Evolutionary conservation across 352 stramenopile species (phyloP), one percentile per base, ranked within the genome.

Genomic region (Pythium folliculosum): DNA sequence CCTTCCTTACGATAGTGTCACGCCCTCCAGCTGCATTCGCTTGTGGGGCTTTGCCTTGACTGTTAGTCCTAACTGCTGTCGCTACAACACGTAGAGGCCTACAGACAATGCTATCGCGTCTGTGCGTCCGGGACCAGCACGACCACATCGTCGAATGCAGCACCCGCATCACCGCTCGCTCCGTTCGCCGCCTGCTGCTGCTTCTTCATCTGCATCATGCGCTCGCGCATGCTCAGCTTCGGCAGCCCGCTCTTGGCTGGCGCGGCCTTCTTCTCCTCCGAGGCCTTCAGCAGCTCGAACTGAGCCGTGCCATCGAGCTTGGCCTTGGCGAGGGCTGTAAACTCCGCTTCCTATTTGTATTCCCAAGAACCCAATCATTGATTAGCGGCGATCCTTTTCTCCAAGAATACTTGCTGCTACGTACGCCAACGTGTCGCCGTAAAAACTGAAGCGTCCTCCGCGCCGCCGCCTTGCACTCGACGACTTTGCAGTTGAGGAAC

Each of bases 401-500:
- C 27, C 13, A 47, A 19, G 17, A 5, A n/a, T 19, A n/a, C n/a
- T 21, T 2, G 17, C 40, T 21, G 5, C 14, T n/a, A 47, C 44
- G n/a, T 76, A 91, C 84, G 63, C 84, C 81, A 55, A 89, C 47
- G 14, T 76, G 63, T 70, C 72, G 73, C 13, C 81, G 73, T 12
- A 77, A 69, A 59, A 79, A 72, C 59, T 89, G 84, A 22, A 88
- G 75, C 40, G 69, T 78, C 56, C 76, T 78, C 9, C 81, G 72
- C 22, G 84, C 81, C 14, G 77, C 76, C 0, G 66, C 71, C 57
- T 90, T 92, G 71, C 84, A 92, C 62, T 90, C 80, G 23, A 92
- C 80, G 21, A 89, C 77, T 61, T 83, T 86, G 63, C 84, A 92
- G 58, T 83, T 85, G 9, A 92, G 67, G 37, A 92, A 81, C 7